Base-by-base conservation (phyloP, 345 rosid species). In the Linum usitatissimum region DNA sequence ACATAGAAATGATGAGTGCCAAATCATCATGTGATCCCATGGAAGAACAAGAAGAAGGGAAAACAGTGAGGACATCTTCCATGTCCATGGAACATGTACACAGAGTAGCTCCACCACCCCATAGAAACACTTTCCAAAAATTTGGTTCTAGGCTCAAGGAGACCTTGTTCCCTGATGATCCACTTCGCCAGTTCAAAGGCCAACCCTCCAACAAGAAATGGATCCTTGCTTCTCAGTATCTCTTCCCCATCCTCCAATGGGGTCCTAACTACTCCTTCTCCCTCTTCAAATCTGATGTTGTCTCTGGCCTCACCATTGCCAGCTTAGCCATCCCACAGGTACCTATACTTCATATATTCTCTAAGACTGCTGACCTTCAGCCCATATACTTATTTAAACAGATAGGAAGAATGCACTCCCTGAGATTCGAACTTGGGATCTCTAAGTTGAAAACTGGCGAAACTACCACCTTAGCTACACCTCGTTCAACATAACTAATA, bases 271-370 rank as follows among this genome's bases (percentile, higher is more conserved):
- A 92, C 73, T 83, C 58, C 72, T 62, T 92, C 77, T 63, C 53
- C 2, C 86, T 84, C 66, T 81, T 92, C 76, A 92, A 82, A 76
- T 92, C 98, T 6, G 98, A 92, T 72, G 57, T 87, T 64, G 75
- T 92, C 63, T 68, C 98, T 4, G 98, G 98, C 51, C 96, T 90
- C 68, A 90, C 99, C 70, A 93, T 93, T 77, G 97, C 99, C 36
- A 93, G 99, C 80, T 74, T 93, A 64, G 99, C 99, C 75, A 93
- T 93, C 76, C 99, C 97, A 51, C 98, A 90, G 94, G 96, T 85
- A 14, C n/a, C 4, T 7, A 42, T 7, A 42, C 9, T n/a, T n/a
- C n/a, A n/a, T n/a, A n/a, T n/a, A n/a, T n/a, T n/a, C n/a, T n/a
- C n/a, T n/a, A n/a, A n/a, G n/a, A n/a, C n/a, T n/a, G n/a, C n/a